A percentile compares a stretch with the other conserved stretches of the same genome.
phyloP scores from a whole-genome alignment of 208 protist species.

The Leishmania guyanensis region DNA sequence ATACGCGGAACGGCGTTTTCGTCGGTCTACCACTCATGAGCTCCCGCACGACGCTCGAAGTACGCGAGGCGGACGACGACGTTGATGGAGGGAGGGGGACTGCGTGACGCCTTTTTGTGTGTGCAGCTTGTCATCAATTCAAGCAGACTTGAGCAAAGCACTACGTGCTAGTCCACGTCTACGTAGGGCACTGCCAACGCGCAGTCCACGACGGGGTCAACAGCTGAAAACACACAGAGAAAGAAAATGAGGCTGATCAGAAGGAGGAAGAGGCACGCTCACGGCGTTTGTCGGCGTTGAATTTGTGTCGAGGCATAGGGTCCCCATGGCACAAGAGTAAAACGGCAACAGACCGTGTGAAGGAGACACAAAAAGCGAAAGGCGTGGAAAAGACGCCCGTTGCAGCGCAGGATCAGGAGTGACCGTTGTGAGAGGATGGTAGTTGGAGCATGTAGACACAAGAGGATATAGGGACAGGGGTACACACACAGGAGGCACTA shows the following conservation, averaged over 20 bases:
- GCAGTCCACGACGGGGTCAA: background rate
- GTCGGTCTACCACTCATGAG: slow-evolving; percentile 9
- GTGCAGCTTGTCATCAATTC: background rate
- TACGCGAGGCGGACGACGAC: background rate
- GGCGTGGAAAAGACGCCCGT: background rate
- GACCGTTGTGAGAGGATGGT: background rate
- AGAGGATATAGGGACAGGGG: too few species aligned
- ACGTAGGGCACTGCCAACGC: background rate
- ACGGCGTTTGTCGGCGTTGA: background rate
- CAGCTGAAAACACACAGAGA: background rate
- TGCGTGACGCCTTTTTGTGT: background rate
- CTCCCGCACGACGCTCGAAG: background rate
- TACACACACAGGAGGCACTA: background rate
- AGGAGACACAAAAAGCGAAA: background rate
- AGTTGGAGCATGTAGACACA: background rate
- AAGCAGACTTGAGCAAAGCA: background rate
- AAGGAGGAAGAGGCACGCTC: background rate
- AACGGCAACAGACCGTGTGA: background rate
- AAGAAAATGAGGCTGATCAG: background rate
- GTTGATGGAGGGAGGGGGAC: background rate
- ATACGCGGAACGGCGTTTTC: slow-evolving; percentile 62
- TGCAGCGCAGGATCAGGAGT: background rate
- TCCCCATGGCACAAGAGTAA: background rate
- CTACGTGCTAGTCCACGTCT: background rate
- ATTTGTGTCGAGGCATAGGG: background rate